Percentiles rank a stretch among this genome's conserved stretches.
Evolutionary conservation across 192 early-diverging fungal species (phyloP).

Genomic region (Gryganskiella cystojenkinii): DNA sequence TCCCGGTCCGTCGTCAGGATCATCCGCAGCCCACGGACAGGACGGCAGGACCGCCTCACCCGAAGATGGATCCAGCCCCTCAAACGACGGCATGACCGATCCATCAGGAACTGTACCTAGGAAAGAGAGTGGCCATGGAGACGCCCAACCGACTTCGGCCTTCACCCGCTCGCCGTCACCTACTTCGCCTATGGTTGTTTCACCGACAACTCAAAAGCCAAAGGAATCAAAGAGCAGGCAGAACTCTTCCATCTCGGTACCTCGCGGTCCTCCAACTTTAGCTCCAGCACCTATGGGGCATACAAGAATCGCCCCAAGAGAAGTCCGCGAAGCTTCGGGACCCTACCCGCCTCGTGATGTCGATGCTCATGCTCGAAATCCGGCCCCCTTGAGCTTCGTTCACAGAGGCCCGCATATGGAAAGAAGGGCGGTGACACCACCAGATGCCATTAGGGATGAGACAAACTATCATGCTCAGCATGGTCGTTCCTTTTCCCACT

Average conservation of each 20-base stretch:
- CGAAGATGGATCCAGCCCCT: no score
- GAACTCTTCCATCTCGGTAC: no score
- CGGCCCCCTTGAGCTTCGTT: slow-evolving; percentile 27
- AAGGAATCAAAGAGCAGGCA: no score
- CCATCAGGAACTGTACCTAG: neutral
- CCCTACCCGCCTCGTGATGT: neutral
- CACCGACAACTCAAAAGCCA: no score
- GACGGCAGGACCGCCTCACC: neutral
- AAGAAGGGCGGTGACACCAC: slow-evolving; percentile 12
- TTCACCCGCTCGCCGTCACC: no score
- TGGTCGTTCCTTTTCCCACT: slow-evolving; percentile 32
- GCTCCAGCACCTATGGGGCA: no score
- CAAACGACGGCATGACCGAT: slow-evolving; percentile 18
- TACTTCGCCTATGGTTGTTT: no score
- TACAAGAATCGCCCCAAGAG: neutral
- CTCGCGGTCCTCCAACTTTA: no score
- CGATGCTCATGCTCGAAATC: neutral
- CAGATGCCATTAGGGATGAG: slow-evolving; percentile 1
- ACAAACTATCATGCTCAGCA: slow-evolving; percentile 9
- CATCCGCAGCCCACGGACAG: slow-evolving; percentile 20
- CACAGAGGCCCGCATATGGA: slow-evolving; percentile 11
- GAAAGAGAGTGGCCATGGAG: no score
- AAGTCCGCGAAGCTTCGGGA: neutral
- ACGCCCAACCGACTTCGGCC: no score
- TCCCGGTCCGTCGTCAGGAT: slow-evolving; percentile 32